Evolutionary conservation across 2,329 filamentous ascomycete genomes (phyloP), one percentile per base, ranked within the genome.

Genomic region (Cercospora zeae-maydis): DNA sequence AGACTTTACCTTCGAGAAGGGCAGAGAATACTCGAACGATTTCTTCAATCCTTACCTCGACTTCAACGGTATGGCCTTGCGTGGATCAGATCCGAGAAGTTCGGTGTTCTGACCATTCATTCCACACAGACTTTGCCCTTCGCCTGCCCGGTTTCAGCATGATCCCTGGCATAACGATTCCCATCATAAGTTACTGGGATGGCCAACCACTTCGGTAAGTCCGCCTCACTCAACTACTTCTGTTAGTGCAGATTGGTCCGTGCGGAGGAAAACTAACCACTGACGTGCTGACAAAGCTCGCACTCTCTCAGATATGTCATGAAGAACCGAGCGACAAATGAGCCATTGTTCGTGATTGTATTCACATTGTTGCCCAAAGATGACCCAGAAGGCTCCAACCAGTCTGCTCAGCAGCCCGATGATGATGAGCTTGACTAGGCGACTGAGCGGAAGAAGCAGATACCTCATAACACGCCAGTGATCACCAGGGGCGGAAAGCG

Each of bases 11-110:
- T 90, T 89, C 73, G 85, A 88, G 71, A 79, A 79, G 55, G 87
- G 85, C 0, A 79, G 86, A 66, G 77, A 81, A 62, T 90, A 90
- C 76, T 77, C 81, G 63, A 83, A 81, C 66, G 88, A 90, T 74
- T 98, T 99, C 76, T 96, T 88, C 77, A 98, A 98, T 75, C 89
- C 90, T 1, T 97, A 96, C 77, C 77, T 99, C 51, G 92, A 96
- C 76, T 97, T 98, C 75, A 89, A 87, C 72, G 84, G 84, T 85
- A 68, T 59, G 75, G 11, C 52, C 31, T 16, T 13, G 19, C 39
- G 16, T 13, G 27, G 19, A 16, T 14, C 5, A 27, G 33, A 58
- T 19, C 31, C 24, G 1, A 39, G 14, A 57, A 21, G 33, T 11
- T 4, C 37, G 3, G n/a, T n/a, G 13, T 58, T 19, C 31, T 60